phyloP scores from a whole-genome alignment of 257 asterid genomes.

The Fraxinus quadrangulata region DNA sequence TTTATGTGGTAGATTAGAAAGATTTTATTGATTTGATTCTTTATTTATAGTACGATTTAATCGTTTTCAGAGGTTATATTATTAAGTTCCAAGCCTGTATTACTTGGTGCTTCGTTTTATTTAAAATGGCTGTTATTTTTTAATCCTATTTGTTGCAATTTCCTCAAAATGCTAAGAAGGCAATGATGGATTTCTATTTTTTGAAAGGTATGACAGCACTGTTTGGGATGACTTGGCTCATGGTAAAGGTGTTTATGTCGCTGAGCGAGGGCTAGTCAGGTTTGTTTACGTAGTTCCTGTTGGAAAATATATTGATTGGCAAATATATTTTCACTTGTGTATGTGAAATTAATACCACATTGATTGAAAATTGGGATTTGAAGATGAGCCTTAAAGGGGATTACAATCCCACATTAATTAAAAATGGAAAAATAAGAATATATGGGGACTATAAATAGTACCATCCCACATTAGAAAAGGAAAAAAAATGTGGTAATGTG shows the following conservation, averaged over 20 bases:
- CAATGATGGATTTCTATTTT: slow-evolving; percentile 21
- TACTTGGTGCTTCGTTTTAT: background rate
- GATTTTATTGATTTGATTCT: background rate
- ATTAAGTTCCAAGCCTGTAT: background rate
- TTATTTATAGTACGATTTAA: background rate
- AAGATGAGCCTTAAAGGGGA: too few relatives aligned
- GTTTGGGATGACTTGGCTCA: slow-evolving; percentile 99
- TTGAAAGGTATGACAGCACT: slow-evolving; percentile 90
- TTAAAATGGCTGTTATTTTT: too few relatives aligned
- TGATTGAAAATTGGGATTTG: too few relatives aligned
- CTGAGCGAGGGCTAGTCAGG: slow-evolving; percentile 92
- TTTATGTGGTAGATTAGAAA: background rate
- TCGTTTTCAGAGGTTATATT: background rate
- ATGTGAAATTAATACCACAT: too few relatives aligned
- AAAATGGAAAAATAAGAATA: too few relatives aligned
- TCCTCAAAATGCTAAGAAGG: background rate
- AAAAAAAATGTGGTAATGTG: too few relatives aligned
- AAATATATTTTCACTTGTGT: too few relatives aligned
- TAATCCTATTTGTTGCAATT: too few relatives aligned
- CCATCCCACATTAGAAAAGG: too few relatives aligned
- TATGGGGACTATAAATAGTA: too few relatives aligned
- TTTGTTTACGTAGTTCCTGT: slow-evolving; percentile 31
- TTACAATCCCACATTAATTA: too few relatives aligned
- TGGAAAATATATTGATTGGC: too few relatives aligned
- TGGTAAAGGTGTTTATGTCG: slow-evolving; percentile 90